Base-by-base conservation (phyloP, 2,329 filamentous ascomycete species). In the Pseudogymnoascus sp. region DNA sequence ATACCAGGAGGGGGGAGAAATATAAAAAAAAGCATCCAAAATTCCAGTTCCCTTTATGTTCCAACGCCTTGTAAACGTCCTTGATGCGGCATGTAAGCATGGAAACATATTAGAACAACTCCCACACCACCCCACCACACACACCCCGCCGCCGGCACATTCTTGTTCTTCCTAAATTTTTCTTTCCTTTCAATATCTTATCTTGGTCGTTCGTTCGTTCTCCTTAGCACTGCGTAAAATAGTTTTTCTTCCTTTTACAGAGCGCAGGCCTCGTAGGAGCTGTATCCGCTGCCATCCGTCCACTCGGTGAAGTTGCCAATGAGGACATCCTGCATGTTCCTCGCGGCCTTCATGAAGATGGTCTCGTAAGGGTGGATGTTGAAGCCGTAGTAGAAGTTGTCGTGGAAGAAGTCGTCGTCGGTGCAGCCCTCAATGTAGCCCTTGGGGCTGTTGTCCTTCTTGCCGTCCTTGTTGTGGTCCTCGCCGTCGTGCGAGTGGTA, bases 351-450 rank as follows among this genome's bases (percentile, higher is more conserved):
- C 63, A 72, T 67, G 62, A 77, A 77, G 17, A 77, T 62, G 1
- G 72, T 74, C 70, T 77, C 75, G 67, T 76, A 77, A 1, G 75
- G 75, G 50, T 77, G 75, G 7, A 75, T 62, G 60, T 70, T 74
- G 62, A 67, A 70, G 35, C 73, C 75, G 62, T 72, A 74, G 66
- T 76, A 75, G 35, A 64, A 66, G 9, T 68, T 64, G 33, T 72
- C 63, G 59, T 63, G 71, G 10, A 73, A 63, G 44, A 72, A 19
- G 46, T 74, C 74, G 7, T 67, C 70, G 40, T 53, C 62, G 31
- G 64, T 64, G 65, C 70, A 73, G 19, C 69, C 66, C 38, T 68
- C 70, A 5, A 67, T 68, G 61, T 68, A 70, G 15, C 53, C 61
- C 29, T 62, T 56, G 29, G 50, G 50, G 50, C 50, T 56, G 5